phyloP scores from a whole-genome alignment of 2,329 filamentous ascomycete genomes.

The Apiospora marii region DNA sequence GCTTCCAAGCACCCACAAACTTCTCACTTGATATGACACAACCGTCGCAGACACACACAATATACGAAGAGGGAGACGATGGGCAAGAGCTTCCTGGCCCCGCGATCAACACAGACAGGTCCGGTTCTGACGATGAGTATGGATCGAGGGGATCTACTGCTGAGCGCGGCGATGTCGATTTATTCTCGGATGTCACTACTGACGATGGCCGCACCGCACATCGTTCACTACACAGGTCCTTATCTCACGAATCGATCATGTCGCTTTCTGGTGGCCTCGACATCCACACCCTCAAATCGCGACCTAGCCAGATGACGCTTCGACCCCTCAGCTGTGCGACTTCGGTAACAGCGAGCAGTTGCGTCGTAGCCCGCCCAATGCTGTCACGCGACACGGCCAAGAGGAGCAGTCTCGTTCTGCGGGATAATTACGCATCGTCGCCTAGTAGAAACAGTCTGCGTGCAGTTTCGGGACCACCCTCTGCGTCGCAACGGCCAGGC shows the following conservation, averaged over 20 bases:
- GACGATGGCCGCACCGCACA: conserved; percentile 48
- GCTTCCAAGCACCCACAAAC: conserved; percentile 48
- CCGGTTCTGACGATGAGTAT: conserved; percentile 42
- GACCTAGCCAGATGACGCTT: conserved; percentile 77
- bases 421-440: conserved; percentile 54
- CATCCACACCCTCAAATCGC: conserved; percentile 80
- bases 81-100: conserved; percentile 42
- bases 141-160: conserved; percentile 32
- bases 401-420: conserved; percentile 63
- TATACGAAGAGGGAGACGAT: conserved; percentile 42
- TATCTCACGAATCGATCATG: conserved; percentile 89
- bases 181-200: conserved; percentile 33
- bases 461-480: conserved; percentile 35
- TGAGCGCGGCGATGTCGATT: conserved; percentile 40
- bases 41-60: conserved; percentile 35
- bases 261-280: conserved; percentile 89
- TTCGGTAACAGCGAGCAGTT: conserved; percentile 64
- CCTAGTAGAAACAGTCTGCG: conserved; percentile 43
- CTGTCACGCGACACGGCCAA: conserved; percentile 55
- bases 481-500: conserved; percentile 38
- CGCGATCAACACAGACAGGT: conserved; percentile 44
- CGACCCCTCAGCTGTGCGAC: conserved; percentile 59
- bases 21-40: conserved; percentile 34
- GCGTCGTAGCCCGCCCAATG: conserved; percentile 66
- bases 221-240: conserved; percentile 65